phyloP scores from a whole-genome alignment of 2,329 filamentous ascomycete genomes.

The Madurella fahalii region DNA sequence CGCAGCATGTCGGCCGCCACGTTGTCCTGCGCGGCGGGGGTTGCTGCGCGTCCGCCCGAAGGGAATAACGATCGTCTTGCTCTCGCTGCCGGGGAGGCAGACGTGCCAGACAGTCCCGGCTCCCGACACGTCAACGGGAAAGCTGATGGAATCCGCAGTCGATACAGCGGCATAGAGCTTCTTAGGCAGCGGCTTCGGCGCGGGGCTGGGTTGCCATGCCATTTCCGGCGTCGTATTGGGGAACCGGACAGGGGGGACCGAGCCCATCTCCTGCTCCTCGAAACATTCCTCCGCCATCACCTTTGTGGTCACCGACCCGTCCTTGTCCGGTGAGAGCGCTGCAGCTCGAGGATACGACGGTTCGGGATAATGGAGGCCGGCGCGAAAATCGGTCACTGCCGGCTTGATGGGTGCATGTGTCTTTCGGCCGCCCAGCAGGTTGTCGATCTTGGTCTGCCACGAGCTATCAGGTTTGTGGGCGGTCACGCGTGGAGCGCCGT shows the following conservation, averaged over 20 bases:
- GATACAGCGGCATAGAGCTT: constrained; percentile 46
- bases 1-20: constrained; percentile 20
- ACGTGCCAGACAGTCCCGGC: constrained; percentile 38
- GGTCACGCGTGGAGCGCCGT: constrained; percentile 1
- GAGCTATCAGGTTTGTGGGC: constrained; percentile 14
- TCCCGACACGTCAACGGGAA: constrained; percentile 27
- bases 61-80: constrained; percentile 38
- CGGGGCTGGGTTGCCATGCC: constrained; percentile 57
- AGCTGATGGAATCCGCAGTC: constrained; percentile 28
- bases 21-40: constrained; percentile 28
- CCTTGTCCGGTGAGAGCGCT: constrained; percentile 3
- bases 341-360: constrained; percentile 53
- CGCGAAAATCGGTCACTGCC: constrained; percentile 54
- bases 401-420: constrained; percentile 50
- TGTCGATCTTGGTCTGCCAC: constrained; percentile 81
- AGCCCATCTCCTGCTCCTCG: constrained; percentile 76
- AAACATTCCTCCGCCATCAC: constrained; percentile 76
- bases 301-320: constrained; percentile 52
- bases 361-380: constrained; percentile 53
- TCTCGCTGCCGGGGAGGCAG: constrained; percentile 37
- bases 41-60: constrained; percentile 32
- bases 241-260: constrained; percentile 66
- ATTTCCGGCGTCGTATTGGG: constrained; percentile 58
- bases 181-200: constrained; percentile 52
- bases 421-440: constrained; percentile 66